These are phyloP conservation scores for Pythium grandisporangium DNA, from an alignment of 352 stramenopile species.

Conservation along the genomic window DNA sequence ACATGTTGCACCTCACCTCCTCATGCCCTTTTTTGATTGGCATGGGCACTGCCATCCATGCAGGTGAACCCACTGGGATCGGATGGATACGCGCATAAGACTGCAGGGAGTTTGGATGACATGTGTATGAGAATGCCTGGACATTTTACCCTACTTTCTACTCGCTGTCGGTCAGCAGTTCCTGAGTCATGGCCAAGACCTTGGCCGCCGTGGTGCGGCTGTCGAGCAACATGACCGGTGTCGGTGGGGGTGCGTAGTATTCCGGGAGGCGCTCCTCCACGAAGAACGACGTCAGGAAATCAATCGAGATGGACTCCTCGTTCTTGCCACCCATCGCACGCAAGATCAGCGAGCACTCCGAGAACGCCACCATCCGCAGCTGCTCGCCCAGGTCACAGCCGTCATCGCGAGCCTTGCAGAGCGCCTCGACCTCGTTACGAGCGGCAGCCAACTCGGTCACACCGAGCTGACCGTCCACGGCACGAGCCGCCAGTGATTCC, in stretches of 20 bases:
- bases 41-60: too few species aligned
- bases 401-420: not conserved
- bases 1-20: too few species aligned
- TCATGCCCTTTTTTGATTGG: too few species aligned
- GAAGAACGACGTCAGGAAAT: conserved; percentile 13
- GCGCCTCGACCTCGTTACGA: conserved; percentile 1
- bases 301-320: conserved; percentile 5
- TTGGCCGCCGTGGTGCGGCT: conserved; percentile 1
- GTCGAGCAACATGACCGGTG: not conserved
- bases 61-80: too few species aligned
- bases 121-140: too few species aligned
- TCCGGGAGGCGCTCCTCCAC: conserved; percentile 13
- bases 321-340: conserved; percentile 4
- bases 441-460: not conserved
- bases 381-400: conserved; percentile 1
- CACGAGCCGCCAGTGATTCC: conserved; percentile 14
- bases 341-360: not conserved
- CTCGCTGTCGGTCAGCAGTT: too few species aligned
- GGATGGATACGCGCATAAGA: too few species aligned
- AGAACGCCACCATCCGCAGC: not conserved
- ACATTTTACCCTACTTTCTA: too few species aligned
- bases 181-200: too few species aligned
- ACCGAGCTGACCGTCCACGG: conserved; percentile 1
- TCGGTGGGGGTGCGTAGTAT: not conserved
- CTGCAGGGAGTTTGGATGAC: too few species aligned